phyloP scores from a whole-genome alignment of 345 rosid species.

The Aegle marmelos region DNA sequence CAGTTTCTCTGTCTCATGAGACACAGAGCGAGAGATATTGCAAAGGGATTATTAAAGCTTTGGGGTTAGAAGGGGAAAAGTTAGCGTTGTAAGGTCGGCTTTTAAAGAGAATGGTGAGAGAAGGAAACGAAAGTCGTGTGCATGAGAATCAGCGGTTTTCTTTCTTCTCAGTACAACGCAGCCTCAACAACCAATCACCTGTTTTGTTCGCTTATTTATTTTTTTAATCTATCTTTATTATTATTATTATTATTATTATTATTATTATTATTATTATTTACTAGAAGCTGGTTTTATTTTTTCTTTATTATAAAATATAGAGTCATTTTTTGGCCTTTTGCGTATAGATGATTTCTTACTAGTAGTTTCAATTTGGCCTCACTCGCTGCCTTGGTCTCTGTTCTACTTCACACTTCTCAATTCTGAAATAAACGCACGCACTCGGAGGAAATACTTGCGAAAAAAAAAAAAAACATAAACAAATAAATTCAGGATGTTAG shows the following conservation, averaged over 20 bases:
- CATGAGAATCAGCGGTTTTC: slow-evolving; percentile 15
- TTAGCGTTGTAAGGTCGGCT: slow-evolving; percentile 5
- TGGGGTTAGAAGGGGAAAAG: neutral
- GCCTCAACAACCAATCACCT: neutral
- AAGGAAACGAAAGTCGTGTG: slow-evolving; percentile 13
- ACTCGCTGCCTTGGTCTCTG: neutral
- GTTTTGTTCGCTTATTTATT: neutral
- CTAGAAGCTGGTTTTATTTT: no score
- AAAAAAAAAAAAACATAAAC: neutral
- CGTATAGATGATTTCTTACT: neutral
- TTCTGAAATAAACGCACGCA: slow-evolving; percentile 18
- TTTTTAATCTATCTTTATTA: no score
- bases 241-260: no score
- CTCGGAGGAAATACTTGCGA: neutral
- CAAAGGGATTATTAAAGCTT: neutral
- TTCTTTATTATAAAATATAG: neutral
- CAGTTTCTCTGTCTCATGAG: neutral
- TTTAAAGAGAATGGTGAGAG: slow-evolving; percentile 2
- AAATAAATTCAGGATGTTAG: neutral
- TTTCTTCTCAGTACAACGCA: neutral
- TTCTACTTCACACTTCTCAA: neutral
- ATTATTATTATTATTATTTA: no score
- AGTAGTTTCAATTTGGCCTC: slow-evolving; percentile 9
- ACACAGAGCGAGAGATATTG: neutral
- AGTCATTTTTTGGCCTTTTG: slow-evolving; percentile 3